Evolutionary conservation across 2,329 filamentous ascomycete genomes (phyloP), one percentile per base, ranked within the genome.

Genomic region (Venturia effusa): DNA sequence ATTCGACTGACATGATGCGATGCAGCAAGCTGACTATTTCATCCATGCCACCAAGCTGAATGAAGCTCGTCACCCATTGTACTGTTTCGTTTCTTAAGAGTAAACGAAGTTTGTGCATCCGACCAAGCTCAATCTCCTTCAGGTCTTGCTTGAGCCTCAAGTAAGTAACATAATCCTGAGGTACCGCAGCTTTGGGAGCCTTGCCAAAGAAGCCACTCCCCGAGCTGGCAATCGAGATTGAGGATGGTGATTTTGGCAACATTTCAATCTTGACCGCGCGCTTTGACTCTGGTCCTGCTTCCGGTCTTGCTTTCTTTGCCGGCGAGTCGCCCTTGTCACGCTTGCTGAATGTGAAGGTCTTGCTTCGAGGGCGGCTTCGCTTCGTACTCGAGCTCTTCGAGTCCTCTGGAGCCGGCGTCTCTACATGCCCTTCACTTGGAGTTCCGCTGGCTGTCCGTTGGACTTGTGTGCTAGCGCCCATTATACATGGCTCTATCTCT

Each of bases 21-120:
- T 96, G 88, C 59, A 97, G 80, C 63, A 97, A 78, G 45, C 84
- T 85, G 41, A 97, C 88, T 67, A 97, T 89, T 74, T 97, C 91
- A 68, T 88, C 84, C 92, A 97, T 96, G 24, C 94, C 94, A 19
- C 90, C 92, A 67, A 92, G 87, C 48, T 86, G 83, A 69, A 97
- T 90, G 73, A 97, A 99, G 15, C 87, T 84, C 72, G 97, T 91
- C 3, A 95, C 95, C 94, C 94, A 99, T 15, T 88, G 85, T 6
- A 99, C 91, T 0, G 93, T 96, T 78, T 99, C 94, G 71, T 97
- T 97, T 22, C 94, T 86, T 62, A 99, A 81, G 62, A 97, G 78
- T 24, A 97, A 82, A 17, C 93, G 86, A 57, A 99, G 82, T 76
- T 97, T 97, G 77, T 97, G 94, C 41, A 99, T 78, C 73, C 94